Percentiles rank a stretch among this genome's conserved stretches.
Conservation (phyloP, 2,329 filamentous ascomycete species). For the Pezicula rhizophila region DNA sequence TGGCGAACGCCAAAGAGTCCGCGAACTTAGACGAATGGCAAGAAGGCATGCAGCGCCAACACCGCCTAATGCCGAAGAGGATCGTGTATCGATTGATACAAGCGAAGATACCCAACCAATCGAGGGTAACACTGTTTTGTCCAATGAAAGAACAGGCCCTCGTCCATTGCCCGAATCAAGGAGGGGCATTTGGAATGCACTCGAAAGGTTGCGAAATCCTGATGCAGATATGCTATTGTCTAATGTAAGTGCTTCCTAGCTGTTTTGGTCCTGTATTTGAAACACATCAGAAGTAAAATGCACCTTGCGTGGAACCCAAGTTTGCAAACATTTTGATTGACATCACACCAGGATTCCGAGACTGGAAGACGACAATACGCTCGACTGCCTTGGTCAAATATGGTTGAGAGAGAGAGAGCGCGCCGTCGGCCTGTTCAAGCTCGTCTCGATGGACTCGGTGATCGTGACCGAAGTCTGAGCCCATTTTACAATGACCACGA, state of each 20-base stretch:
- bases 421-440: constrained; percentile 11
- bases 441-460: constrained; percentile 67
- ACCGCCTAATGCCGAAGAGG: constrained; percentile 12
- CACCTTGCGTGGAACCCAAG: no score
- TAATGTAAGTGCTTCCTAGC: neutral
- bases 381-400: neutral
- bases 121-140: neutral
- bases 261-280: neutral
- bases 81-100: neutral
- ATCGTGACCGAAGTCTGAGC: constrained; percentile 77
- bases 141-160: neutral
- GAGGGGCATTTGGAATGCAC: no score
- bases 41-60: constrained; percentile 17
- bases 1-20: constrained; percentile 16
- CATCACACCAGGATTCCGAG: constrained; percentile 5
- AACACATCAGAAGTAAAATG: no score
- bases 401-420: neutral
- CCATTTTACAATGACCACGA: constrained; percentile 44
- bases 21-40: constrained; percentile 15
- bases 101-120: neutral
- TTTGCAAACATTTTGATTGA: neutral
- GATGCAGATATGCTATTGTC: no score
- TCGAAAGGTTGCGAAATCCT: no score
- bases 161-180: no score
- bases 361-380: neutral